Percentiles rank a stretch among this genome's conserved stretches.
Evolutionary conservation across 345 rosid species (phyloP).

Genomic region (Aegle marmelos): DNA sequence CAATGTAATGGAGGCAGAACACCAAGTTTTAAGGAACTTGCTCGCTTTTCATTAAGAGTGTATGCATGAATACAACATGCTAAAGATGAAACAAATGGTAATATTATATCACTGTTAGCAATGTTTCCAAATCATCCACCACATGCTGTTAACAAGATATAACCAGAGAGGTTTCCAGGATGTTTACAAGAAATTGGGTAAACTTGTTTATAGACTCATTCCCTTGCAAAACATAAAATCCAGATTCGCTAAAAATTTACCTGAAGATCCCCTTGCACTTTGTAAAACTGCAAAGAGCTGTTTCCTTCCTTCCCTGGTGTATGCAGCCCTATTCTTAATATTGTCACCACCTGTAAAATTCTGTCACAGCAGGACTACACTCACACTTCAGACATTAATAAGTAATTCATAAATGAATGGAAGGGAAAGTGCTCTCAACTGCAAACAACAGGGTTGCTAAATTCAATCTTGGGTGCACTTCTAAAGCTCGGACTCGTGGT

Average conservation of each 20-base stretch:
- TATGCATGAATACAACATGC: neutral
- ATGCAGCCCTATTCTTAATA: conserved; percentile 71
- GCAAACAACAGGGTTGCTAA: conserved; percentile 84
- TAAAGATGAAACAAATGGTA: neutral
- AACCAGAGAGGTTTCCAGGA: conserved; percentile 1
- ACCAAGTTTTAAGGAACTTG: conserved; percentile 1
- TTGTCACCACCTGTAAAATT: conserved; percentile 56
- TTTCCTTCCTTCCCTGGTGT: conserved; percentile 94
- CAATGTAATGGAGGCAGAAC: neutral
- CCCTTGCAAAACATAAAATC: conserved; percentile 1
- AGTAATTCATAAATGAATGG: conserved; percentile 14
- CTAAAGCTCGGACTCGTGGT: conserved; percentile 76
- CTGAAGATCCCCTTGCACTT: conserved; percentile 98
- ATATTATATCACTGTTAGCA: neutral
- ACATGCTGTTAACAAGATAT: neutral
- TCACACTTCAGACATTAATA: conserved; percentile 17
- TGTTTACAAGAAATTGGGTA: neutral
- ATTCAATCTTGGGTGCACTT: conserved; percentile 91
- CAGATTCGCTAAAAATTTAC: conserved; percentile 34
- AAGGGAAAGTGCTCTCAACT: conserved; percentile 47
- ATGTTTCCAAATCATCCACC: neutral
- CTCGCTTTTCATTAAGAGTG: conserved; percentile 6
- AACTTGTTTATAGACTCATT: neutral
- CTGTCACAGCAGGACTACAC: conserved; percentile 40
- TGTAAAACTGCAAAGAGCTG: conserved; percentile 97